A percentile compares a stretch with the other conserved stretches of the same genome.
Evolutionary conservation across 2,329 filamentous ascomycete species (phyloP).

Genomic region (Fonsecaea monophora): DNA sequence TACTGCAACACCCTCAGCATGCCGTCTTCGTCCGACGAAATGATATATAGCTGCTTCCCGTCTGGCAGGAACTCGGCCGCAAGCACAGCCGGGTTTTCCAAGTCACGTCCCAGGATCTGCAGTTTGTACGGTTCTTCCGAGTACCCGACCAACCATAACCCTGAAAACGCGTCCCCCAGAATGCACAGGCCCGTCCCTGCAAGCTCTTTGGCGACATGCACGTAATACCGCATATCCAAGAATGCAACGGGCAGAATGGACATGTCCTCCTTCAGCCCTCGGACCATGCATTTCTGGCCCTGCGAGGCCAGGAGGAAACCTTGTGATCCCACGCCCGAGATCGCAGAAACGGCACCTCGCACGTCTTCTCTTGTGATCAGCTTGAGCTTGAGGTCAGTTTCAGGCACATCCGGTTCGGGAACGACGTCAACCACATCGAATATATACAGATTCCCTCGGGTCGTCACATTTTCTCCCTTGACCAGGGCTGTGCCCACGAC

Average conservation of each 20-base stretch:
- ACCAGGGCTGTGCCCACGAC: slow-evolving; percentile 83
- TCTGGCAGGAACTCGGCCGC: slow-evolving; percentile 88
- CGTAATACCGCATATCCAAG: slow-evolving; percentile 95
- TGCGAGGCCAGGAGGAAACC: slow-evolving; percentile 89
- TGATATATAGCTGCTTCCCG: slow-evolving; percentile 79
- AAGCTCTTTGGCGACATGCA: slow-evolving; percentile 82
- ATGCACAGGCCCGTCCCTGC: slow-evolving; percentile 83
- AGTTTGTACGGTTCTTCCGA: slow-evolving; percentile 97
- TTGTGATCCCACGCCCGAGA: slow-evolving; percentile 84
- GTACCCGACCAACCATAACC: slow-evolving; percentile 94
- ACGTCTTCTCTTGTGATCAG: slow-evolving; percentile 89
- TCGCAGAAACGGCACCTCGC: slow-evolving; percentile 85
- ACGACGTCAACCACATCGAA: slow-evolving; percentile 93
- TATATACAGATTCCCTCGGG: slow-evolving; percentile 83
- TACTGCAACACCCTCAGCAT: slow-evolving; percentile 91
- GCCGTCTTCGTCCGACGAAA: slow-evolving; percentile 82
- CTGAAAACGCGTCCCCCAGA: slow-evolving; percentile 89
- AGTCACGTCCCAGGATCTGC: slow-evolving; percentile 87
- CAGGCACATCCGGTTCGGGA: slow-evolving; percentile 81
- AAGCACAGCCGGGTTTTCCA: slow-evolving; percentile 76
- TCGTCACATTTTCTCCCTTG: slow-evolving; percentile 89
- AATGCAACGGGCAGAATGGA: slow-evolving; percentile 93
- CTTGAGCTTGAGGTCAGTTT: slow-evolving; percentile 85
- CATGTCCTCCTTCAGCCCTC: slow-evolving; percentile 93
- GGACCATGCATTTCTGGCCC: slow-evolving; percentile 96